Percentiles rank a stretch among this genome's conserved stretches.
These are phyloP conservation scores for Nicotiana knightiana DNA, from an alignment of 257 asterid species.

Conservation along the genomic window DNA sequence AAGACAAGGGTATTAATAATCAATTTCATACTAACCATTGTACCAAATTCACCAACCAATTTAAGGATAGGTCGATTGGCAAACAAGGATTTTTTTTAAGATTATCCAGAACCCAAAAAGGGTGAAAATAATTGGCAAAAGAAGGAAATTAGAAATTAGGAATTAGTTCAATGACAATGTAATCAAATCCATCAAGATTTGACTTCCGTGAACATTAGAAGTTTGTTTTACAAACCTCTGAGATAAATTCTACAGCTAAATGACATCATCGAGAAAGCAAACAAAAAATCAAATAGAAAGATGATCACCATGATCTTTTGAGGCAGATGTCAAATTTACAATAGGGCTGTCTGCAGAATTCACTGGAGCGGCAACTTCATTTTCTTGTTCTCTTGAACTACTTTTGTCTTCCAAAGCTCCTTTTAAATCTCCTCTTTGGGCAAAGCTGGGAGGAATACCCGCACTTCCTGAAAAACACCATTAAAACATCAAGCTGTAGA, in stretches of 20 bases:
- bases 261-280: neutral
- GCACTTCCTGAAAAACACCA: slow-evolving; percentile 13
- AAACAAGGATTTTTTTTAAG: neutral
- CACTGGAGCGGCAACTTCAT: slow-evolving; percentile 16
- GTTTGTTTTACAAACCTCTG: too few relatives aligned
- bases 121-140: neutral
- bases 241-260: neutral
- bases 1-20: neutral
- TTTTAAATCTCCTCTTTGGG: slow-evolving; percentile 24
- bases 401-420: slow-evolving; percentile 28
- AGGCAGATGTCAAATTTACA: slow-evolving; percentile 21
- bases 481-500: neutral
- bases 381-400: slow-evolving; percentile 29
- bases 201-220: neutral
- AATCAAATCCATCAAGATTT: neutral
- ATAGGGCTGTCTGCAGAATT: slow-evolving; percentile 24
- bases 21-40: neutral
- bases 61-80: neutral
- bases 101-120: neutral
- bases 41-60: neutral
- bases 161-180: neutral
- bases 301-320: slow-evolving; percentile 30
- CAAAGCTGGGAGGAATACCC: slow-evolving; percentile 19
- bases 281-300: neutral
- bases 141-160: neutral